Evolutionary conservation across 805 yeast species (phyloP), one percentile per base, ranked within the genome.

Genomic region (Scheffersomyces stipitis): DNA sequence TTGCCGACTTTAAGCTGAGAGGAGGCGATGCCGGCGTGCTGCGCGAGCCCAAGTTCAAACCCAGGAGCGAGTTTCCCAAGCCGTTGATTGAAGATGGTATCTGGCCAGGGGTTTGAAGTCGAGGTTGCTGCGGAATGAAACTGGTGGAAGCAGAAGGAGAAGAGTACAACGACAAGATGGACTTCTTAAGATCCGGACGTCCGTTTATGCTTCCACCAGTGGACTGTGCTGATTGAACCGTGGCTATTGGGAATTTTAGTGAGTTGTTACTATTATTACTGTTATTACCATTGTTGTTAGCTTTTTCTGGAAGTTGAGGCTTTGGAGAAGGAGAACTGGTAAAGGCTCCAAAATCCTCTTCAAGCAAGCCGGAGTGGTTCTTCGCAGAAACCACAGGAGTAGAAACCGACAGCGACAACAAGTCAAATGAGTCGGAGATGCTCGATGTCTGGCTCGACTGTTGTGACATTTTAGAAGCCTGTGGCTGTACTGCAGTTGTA

Each of bases 141-240:
- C 60, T 56, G 14, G 68, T 62, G 15, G 83, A 85, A 2, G 86
- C 59, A 1, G 71, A 59, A 14, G 73, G 73, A 10, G 71, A 76
- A 1, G 95, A 78, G 59, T 93, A 93, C 36, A 93, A 72, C 16
- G 97, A 88, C 41, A 93, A 65, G 41, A 93, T 93, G 1, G 96
- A 87, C 64, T 87, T 87, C 56, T 93, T 93, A 60, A 93, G 73
- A 54, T 91, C 97, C 3, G 93, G 91, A 53, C 96, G 75, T 23
- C 59, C 58, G 30, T 42, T 51, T 34, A 55, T 42, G 34, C 65
- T 58, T 13, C 66, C 65, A 16, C 69, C 66, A 3, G 68, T 59
- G n/a, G 61, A 50, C 37, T 61, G 66, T 3, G 67, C 60, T 3
- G 66, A 56, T 41, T 52, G 60, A 20, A 20, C 24, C 10, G 40